A percentile compares a stretch with the other conserved stretches of the same genome.
phyloP scores from a whole-genome alignment of 345 rosid species.

The Populus davidiana region DNA sequence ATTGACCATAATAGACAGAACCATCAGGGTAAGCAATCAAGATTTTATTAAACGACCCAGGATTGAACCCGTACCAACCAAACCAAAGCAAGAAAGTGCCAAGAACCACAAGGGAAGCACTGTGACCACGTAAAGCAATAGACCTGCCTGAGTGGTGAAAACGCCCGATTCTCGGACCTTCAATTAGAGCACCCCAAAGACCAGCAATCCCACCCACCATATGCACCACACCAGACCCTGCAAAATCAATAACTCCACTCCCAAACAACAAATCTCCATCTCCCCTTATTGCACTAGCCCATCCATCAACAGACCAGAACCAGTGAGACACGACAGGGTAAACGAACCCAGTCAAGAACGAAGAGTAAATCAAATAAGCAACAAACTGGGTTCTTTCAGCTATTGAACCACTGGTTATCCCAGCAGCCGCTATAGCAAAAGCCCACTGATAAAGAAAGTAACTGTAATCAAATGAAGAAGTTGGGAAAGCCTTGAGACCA shows the following conservation, averaged over 20 bases:
- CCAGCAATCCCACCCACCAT: conserved; percentile 83
- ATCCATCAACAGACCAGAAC: conserved; percentile 86
- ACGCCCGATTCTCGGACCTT: conserved; percentile 75
- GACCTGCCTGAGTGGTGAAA: conserved; percentile 42
- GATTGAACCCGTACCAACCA: conserved; percentile 82
- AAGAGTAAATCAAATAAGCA: conserved; percentile 75
- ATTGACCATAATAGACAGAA: conserved; percentile 46
- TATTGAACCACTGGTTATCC: conserved; percentile 89
- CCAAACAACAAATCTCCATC: conserved; percentile 48
- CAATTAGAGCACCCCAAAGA: conserved; percentile 73
- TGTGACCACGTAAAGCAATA: conserved; percentile 58
- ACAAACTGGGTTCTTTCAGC: conserved; percentile 92
- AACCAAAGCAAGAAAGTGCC: conserved; percentile 81
- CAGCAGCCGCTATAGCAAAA: conserved; percentile 92
- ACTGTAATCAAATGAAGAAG: conserved; percentile 41
- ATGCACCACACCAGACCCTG: conserved; percentile 77
- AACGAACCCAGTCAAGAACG: conserved; percentile 81
- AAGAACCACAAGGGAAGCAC: conserved; percentile 63
- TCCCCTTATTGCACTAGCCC: conserved; percentile 61
- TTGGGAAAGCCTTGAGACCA: conserved; percentile 48
- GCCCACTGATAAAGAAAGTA: conserved; percentile 94
- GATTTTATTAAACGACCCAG: conserved; percentile 64
- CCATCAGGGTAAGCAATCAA: conserved; percentile 30
- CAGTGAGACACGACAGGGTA: conserved; percentile 90
- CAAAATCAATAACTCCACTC: conserved; percentile 70